Conservation (phyloP, 2,329 filamentous ascomycete genomes). For the Hymenoscyphus albidus region DNA sequence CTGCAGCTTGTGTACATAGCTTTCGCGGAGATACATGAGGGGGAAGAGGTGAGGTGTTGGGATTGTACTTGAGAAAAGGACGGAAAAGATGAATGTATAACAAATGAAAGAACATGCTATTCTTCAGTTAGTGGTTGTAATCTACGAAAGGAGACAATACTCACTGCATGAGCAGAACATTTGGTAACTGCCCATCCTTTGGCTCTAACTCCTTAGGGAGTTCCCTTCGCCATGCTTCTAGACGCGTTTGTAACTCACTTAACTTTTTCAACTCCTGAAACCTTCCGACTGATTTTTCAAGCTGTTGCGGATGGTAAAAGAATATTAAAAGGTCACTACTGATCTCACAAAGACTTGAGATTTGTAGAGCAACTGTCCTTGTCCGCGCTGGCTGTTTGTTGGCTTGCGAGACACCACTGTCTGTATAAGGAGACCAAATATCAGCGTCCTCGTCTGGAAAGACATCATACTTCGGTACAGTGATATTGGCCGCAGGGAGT, state of each 20-base stretch:
- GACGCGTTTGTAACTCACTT: conserved; percentile 81
- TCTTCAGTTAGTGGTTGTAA: conserved; percentile 26
- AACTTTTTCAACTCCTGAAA: conserved; percentile 86
- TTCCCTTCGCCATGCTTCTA: conserved; percentile 85
- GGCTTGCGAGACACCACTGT: conserved; percentile 70
- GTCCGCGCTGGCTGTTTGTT: conserved; percentile 78
- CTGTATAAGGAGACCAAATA: conserved; percentile 84
- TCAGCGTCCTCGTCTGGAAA: conserved; percentile 85
- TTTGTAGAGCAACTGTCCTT: conserved; percentile 74
- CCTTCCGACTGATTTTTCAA: conserved; percentile 64
- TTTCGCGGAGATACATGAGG: conserved; percentile 85
- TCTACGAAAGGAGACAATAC: conserved; percentile 37
- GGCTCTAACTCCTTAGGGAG: conserved; percentile 84
- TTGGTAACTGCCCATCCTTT: conserved; percentile 82
- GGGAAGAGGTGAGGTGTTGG: conserved; percentile 75
- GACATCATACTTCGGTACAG: conserved; percentile 83
- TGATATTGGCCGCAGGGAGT: conserved; percentile 73
- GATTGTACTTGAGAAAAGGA: conserved; percentile 88
- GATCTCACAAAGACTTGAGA: conserved; percentile 84
- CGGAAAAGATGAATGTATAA: conserved; percentile 95
- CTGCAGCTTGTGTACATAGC: conserved; percentile 85
- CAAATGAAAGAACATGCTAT: conserved; percentile 94
- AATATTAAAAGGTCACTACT: conserved; percentile 84
- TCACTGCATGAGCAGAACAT: conserved; percentile 79
- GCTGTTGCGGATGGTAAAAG: conserved; percentile 81